Conservation (phyloP, 331 rosid genomes). For the Malus hybrid region DNA sequence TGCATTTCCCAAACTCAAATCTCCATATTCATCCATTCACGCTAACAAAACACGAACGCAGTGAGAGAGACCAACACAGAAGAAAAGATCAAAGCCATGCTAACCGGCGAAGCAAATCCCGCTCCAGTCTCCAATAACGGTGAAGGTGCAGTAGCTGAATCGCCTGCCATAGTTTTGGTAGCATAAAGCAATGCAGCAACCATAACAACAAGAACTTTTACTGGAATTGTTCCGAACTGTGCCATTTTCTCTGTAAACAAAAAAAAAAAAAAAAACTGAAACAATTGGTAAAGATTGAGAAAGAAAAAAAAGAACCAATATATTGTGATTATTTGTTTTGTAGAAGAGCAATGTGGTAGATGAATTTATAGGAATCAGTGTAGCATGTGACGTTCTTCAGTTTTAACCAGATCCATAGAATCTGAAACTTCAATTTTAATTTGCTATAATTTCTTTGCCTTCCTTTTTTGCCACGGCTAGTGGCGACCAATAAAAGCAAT, state of each 20-base stretch:
- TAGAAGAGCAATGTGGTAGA: neutral
- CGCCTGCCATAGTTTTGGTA: conserved; percentile 28
- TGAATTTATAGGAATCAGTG: neutral
- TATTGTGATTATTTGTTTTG: neutral
- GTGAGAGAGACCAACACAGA: conserved; percentile 40
- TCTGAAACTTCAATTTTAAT: neutral
- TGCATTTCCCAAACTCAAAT: conserved; percentile 5
- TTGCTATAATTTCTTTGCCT: neutral
- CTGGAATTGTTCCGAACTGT: conserved; percentile 15
- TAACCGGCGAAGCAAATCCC: conserved; percentile 33
- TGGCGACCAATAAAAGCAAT: conserved; percentile 29
- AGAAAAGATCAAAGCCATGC: conserved; percentile 20
- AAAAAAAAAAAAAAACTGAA: neutral
- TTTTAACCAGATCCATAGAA: neutral
- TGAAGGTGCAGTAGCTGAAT: conserved; percentile 35
- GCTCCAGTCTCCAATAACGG: conserved; percentile 40
- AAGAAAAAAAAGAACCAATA: neutral
- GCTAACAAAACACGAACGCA: conserved; percentile 9
- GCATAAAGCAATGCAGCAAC: conserved; percentile 18
- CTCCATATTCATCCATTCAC: neutral
- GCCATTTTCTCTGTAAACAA: conserved; percentile 31
- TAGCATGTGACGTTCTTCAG: neutral
- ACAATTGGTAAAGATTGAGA: neutral
- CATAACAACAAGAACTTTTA: conserved; percentile 18
- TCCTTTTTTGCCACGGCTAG: conserved; percentile 26